Conservation (phyloP, 768 basidiomycete species). For the Mrakia hoshinonis region DNA sequence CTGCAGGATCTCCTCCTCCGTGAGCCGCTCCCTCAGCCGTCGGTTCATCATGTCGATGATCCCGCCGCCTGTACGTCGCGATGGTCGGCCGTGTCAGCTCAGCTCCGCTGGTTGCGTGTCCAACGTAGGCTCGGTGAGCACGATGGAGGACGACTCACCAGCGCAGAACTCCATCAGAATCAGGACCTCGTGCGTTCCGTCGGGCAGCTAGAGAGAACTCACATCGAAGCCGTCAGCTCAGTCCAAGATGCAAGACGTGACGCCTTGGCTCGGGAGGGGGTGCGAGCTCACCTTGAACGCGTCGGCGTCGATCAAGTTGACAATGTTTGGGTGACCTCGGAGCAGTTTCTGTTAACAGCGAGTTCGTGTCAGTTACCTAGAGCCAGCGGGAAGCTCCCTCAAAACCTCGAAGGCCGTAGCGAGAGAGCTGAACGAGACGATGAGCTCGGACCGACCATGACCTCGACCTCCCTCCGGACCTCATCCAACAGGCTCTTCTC, state of each 20-base stretch:
- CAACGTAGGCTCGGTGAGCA: neutral
- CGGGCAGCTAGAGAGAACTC: slow-evolving; percentile 67
- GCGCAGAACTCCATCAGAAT: slow-evolving; percentile 98
- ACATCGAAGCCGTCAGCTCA: slow-evolving; percentile 46
- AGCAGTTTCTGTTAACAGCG: slow-evolving; percentile 89
- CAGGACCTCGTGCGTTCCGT: slow-evolving; percentile 85
- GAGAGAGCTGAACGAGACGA: too few relatives aligned
- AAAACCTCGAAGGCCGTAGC: too few relatives aligned
- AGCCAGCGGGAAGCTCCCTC: too few relatives aligned
- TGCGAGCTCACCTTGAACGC: slow-evolving; percentile 20
- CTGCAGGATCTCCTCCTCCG: slow-evolving; percentile 90
- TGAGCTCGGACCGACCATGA: slow-evolving; percentile 63
- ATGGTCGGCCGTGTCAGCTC: too few relatives aligned
- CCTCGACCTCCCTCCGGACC: slow-evolving; percentile 95
- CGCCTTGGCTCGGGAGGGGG: neutral
- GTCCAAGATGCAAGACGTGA: neutral
- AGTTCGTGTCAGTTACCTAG: too few relatives aligned
- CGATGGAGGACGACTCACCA: slow-evolving; percentile 47
- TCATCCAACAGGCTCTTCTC: slow-evolving; percentile 82
- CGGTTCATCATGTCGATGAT: slow-evolving; percentile 99
- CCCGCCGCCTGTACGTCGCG: slow-evolving; percentile 73
- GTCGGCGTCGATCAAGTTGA: slow-evolving; percentile 81
- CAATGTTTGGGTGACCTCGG: slow-evolving; percentile 88
- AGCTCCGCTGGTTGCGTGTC: too few relatives aligned
- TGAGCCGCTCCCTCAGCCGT: slow-evolving; percentile 82